These are phyloP conservation scores for Boletus eberwhitei DNA, from an alignment of 768 basidiomycete genomes.

Conservation along the genomic window DNA sequence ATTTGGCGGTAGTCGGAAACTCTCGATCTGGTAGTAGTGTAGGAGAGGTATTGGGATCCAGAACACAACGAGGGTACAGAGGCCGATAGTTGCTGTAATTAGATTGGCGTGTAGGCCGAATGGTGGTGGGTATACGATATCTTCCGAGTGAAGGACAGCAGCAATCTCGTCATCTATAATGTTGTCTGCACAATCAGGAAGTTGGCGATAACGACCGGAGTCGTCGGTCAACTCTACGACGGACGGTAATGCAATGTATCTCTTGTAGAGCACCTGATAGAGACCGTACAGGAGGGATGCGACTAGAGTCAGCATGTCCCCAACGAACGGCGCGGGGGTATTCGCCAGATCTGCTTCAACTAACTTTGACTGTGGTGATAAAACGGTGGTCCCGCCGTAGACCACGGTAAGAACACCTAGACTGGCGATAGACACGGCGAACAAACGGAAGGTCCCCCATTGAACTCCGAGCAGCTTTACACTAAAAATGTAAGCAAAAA, in stretches of 20 bases:
- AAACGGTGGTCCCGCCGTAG: constrained; percentile 61
- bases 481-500: constrained; percentile 89
- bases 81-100: constrained; percentile 75
- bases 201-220: constrained; percentile 39
- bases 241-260: constrained; percentile 66
- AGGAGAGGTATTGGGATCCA: constrained; percentile 80
- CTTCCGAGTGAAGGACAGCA: constrained; percentile 21
- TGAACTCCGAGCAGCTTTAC: constrained; percentile 61
- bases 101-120: constrained; percentile 86
- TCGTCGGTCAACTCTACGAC: constrained; percentile 51
- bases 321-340: constrained; percentile 56
- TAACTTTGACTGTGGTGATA: constrained; percentile 19
- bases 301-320: constrained; percentile 69
- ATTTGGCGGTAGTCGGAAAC: constrained; percentile 62
- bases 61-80: constrained; percentile 66
- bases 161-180: constrained; percentile 19
- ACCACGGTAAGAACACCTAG: constrained; percentile 77
- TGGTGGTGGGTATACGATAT: constrained; percentile 56
- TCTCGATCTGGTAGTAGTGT: constrained; percentile 61
- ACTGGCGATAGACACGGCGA: constrained; percentile 78
- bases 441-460: constrained; percentile 62
- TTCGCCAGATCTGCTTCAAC: not conserved
- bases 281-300: constrained; percentile 72
- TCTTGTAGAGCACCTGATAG: constrained; percentile 86
- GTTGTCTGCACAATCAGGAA: constrained; percentile 39